Evolutionary conservation across 2,329 filamentous ascomycete species (phyloP).

Genomic region (Aspergillus versicolor): DNA sequence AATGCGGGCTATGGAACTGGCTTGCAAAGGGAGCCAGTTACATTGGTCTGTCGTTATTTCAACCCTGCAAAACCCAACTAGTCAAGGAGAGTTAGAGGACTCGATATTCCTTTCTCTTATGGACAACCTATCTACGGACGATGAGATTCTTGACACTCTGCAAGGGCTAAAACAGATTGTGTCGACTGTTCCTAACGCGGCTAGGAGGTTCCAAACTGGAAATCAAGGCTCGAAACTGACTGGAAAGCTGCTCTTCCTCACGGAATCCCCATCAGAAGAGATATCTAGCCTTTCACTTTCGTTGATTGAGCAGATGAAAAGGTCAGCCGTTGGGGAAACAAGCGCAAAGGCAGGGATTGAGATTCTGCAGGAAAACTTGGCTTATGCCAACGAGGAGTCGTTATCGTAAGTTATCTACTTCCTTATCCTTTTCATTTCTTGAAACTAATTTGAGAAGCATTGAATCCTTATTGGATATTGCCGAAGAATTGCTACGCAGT

Average conservation of each 20-base stretch:
- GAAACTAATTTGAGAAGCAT: slow-evolving; percentile 44
- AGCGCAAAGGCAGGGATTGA: slow-evolving; percentile 50
- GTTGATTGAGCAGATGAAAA: slow-evolving; percentile 34
- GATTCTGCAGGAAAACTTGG: slow-evolving; percentile 54
- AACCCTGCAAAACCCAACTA: slow-evolving; percentile 39
- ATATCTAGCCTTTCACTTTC: slow-evolving; percentile 44
- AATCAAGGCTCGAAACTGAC: slow-evolving; percentile 51
- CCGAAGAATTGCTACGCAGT: slow-evolving; percentile 48
- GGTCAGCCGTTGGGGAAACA: slow-evolving; percentile 37
- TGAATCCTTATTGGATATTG: slow-evolving; percentile 57
- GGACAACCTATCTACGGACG: slow-evolving; percentile 41
- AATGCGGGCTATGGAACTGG: slow-evolving; percentile 35
- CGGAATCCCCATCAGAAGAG: slow-evolving; percentile 54
- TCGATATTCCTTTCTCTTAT: slow-evolving; percentile 41
- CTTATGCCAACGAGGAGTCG: slow-evolving; percentile 44
- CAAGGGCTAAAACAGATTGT: slow-evolving; percentile 48
- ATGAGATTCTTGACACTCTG: slow-evolving; percentile 35
- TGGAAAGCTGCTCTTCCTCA: slow-evolving; percentile 52
- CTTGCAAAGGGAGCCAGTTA: slow-evolving; percentile 34
- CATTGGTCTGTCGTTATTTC: slow-evolving; percentile 42
- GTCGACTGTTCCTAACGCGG: slow-evolving; percentile 39
- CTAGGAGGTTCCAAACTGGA: slow-evolving; percentile 46
- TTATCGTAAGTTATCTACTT: slow-evolving; percentile 40
- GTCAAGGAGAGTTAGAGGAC: slow-evolving; percentile 32
- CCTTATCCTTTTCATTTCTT: background rate